Percentiles rank a stretch among this genome's conserved stretches.
phyloP scores from a whole-genome alignment of 192 early-diverging fungal species.

The Rhizophagus prolifer region DNA sequence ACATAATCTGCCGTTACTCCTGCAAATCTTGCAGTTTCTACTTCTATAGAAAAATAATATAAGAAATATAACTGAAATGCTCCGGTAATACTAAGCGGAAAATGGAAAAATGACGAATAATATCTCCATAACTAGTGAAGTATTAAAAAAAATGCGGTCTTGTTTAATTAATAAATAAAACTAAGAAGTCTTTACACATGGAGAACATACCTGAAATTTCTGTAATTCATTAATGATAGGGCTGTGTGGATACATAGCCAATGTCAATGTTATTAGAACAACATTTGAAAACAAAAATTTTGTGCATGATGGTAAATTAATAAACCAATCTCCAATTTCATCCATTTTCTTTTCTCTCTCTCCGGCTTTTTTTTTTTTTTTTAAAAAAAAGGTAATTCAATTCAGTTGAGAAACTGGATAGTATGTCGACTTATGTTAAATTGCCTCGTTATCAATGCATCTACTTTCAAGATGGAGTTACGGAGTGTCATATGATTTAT shows the following conservation, averaged over 20 bases:
- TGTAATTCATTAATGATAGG: neutral
- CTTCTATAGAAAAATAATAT: slow-evolving; percentile 63
- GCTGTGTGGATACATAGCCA: neutral
- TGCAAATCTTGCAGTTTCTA: slow-evolving; percentile 67
- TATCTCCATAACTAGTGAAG: neutral
- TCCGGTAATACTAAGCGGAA: neutral
- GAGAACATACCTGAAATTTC: too few relatives aligned
- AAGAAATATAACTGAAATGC: slow-evolving; percentile 76
- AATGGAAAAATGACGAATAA: neutral
- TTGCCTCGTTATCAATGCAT: neutral
- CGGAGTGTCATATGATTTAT: neutral
- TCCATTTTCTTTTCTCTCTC: neutral
- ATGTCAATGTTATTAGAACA: neutral
- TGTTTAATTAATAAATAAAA: neutral
- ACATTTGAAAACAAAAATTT: neutral
- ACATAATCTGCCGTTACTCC: slow-evolving; percentile 76
- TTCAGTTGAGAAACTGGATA: neutral
- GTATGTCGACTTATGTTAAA: neutral
- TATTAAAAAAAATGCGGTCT: neutral
- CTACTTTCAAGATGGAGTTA: neutral
- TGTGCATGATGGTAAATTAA: neutral
- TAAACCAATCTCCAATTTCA: neutral
- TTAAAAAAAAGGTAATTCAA: neutral
- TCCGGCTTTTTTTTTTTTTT: neutral
- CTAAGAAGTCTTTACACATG: neutral